Evolutionary conservation across 192 early-diverging fungal genomes (phyloP).

Genomic region (Coemansia sp.): DNA sequence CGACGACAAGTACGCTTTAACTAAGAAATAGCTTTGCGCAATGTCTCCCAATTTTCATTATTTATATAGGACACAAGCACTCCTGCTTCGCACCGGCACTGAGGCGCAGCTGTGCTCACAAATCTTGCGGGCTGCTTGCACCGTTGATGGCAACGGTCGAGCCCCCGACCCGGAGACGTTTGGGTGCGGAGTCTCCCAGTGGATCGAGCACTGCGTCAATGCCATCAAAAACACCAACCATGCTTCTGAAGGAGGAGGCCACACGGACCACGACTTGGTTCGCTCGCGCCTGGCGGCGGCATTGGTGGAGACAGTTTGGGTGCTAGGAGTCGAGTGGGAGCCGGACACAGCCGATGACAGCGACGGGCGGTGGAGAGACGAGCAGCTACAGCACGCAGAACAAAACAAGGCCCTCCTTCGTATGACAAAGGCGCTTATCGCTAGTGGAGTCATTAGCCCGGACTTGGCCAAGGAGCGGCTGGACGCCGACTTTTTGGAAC

Average conservation of each 20-base stretch:
- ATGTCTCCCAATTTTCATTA: neutral
- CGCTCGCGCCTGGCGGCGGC: slow-evolving; percentile 31
- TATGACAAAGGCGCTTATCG: slow-evolving; percentile 26
- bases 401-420: slow-evolving; percentile 27
- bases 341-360: slow-evolving; percentile 26
- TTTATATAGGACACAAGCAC: slow-evolving; percentile 36
- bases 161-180: slow-evolving; percentile 21
- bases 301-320: slow-evolving; percentile 45
- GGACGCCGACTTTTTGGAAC: slow-evolving; percentile 46
- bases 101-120: slow-evolving; percentile 35
- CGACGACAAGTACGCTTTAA: neutral
- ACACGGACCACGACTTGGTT: slow-evolving; percentile 13
- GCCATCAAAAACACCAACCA: slow-evolving; percentile 28
- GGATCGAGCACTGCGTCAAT: slow-evolving; percentile 36
- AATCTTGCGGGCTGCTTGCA: slow-evolving; percentile 32
- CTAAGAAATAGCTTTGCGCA: neutral
- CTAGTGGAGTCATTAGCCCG: slow-evolving; percentile 20
- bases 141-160: neutral
- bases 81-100: slow-evolving; percentile 23
- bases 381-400: slow-evolving; percentile 28
- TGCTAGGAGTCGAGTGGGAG: slow-evolving; percentile 45
- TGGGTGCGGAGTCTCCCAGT: slow-evolving; percentile 22
- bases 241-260: neutral
- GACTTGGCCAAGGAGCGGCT: slow-evolving; percentile 45
- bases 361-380: slow-evolving; percentile 26